Evolutionary conservation across 2,329 filamentous ascomycete genomes (phyloP), one percentile per base, ranked within the genome.

Genomic region (Colletotrichum brevisporum): DNA sequence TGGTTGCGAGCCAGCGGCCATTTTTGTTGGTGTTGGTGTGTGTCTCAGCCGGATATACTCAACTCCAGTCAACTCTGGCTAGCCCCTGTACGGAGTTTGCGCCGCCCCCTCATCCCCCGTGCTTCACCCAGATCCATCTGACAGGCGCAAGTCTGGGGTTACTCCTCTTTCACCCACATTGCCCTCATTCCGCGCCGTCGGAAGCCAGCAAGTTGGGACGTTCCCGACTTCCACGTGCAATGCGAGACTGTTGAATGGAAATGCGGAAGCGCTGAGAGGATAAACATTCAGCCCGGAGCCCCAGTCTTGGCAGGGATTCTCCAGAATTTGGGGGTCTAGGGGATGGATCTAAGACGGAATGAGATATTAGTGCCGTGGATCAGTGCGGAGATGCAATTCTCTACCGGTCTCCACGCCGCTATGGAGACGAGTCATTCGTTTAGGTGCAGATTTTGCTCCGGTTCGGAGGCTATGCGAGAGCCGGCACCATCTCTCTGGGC

Each of bases 381-480:
- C 56, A 52, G 50, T 67, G 67, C 63, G 67, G 62, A 69, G 67
- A 69, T 48, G 39, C 51, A 60, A 24, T 45, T 41, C 48, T 31
- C 24, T 56, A 27, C 56, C 45, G 51, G 36, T 57, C 62, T 56
- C 67, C 67, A 67, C 67, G 59, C 24, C 48, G 36, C 39, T 60
- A 66, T 69, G 67, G 62, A 43, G 65, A 64, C 65, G 65, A 59
- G 60, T 66, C 66, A 69, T 69, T 43, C 5, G 39, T 16, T 36
- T 36, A 43, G 58, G 9, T 61, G 67, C 62, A 69, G 67, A 69
- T 45, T 69, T 53, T 69, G 67, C 67, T 67, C 67, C 67, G 67
- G 63, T 69, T 67, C 55, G 67, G 67, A 69, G 63, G 9, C 62
- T 43, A 26, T 50, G 50, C 55, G 54, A 27, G 27, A n/a, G 26